Evolutionary conservation across 1,284 basidiomycete species (phyloP).

Genomic region (Ceraceosorus guamensis): DNA sequence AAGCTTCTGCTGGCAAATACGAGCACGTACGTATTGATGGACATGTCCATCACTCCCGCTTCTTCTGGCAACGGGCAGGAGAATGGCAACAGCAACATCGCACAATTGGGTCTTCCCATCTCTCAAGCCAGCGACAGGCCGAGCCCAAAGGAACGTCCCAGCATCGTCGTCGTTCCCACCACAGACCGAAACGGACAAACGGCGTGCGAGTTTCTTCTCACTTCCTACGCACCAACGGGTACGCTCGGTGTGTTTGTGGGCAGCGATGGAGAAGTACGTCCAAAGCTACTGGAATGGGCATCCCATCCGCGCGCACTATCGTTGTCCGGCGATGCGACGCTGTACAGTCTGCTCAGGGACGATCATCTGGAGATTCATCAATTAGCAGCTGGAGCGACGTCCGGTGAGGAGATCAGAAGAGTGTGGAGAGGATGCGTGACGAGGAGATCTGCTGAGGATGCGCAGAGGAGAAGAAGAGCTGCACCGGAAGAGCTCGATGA

Average conservation of each 20-base stretch:
- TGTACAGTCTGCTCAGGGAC: too few relatives aligned
- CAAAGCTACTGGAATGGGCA: constrained; percentile 44
- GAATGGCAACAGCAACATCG: too few relatives aligned
- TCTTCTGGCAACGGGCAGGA: too few relatives aligned
- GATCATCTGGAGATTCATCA: too few relatives aligned
- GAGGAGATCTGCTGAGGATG: too few relatives aligned
- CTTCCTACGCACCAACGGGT: constrained; percentile 33
- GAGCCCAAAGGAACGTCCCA: constrained; percentile 36
- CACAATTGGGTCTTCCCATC: constrained; percentile 42
- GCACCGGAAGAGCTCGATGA: too few relatives aligned
- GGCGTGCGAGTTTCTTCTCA: constrained; percentile 40
- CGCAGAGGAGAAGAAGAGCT: too few relatives aligned
- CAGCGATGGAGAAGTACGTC: constrained; percentile 37
- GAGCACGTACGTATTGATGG: constrained; percentile 37
- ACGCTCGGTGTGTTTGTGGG: constrained; percentile 44
- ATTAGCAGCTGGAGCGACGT: too few relatives aligned
- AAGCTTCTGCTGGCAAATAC: constrained; percentile 40
- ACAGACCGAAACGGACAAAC: background rate
- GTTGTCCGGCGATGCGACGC: background rate
- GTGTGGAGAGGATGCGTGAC: too few relatives aligned
- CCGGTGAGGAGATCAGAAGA: too few relatives aligned
- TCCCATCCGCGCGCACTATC: constrained; percentile 42
- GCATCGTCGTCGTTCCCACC: constrained; percentile 30
- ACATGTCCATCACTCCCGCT: too few relatives aligned
- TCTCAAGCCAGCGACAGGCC: constrained; percentile 35